Evolutionary conservation across 345 rosid species (phyloP), one percentile per base, ranked within the genome.

Genomic region (Fremontodendron californicum): DNA sequence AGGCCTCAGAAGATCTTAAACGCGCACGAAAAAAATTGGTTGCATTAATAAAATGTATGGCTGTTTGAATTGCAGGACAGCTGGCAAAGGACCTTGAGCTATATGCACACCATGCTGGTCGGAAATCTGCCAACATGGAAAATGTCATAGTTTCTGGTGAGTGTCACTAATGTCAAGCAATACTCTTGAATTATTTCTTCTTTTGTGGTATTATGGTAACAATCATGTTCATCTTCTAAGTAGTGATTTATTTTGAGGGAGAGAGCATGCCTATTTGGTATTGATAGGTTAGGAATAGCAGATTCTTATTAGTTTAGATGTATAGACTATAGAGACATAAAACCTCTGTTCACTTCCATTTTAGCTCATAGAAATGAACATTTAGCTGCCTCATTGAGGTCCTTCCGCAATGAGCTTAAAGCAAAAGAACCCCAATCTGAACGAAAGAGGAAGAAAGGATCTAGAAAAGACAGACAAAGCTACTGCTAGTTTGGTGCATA

Each of bases 51-150:
- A 35, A 71, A 29, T 15, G 33, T 8, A 15, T 0, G 73, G n/a
- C 61, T 57, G 60, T 16, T 75, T 77, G 76, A 74, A 43, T 61
- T 75, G n/a, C 97, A 95, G 99, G 89, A 73, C 90, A 88, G 58
- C 71, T 95, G 78, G 93, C 96, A 1, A 92, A 85, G 84, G 94
- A 92, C 73, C 86, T 95, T 35, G 94, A 93, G 85, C 86, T 87
- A 40, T 93, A 92, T 83, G 93, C 97, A 39, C 99, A 87, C 76
- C 99, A 95, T 76, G 96, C 91, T 74, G 92, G 97, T 71, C 96
- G 98, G 57, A 95, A 93, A 84, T 79, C 89, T 76, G 96, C 91
- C 46, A 92, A 87, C 76, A 90, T 86, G 87, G 94, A 93, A 45
- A 97, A 95, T 79, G 97, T 92, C 83, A 82, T 93, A 75, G 91